Evolutionary conservation across 805 yeast genomes (phyloP), one percentile per base, ranked within the genome.

Genomic region (Candida berthetii): DNA sequence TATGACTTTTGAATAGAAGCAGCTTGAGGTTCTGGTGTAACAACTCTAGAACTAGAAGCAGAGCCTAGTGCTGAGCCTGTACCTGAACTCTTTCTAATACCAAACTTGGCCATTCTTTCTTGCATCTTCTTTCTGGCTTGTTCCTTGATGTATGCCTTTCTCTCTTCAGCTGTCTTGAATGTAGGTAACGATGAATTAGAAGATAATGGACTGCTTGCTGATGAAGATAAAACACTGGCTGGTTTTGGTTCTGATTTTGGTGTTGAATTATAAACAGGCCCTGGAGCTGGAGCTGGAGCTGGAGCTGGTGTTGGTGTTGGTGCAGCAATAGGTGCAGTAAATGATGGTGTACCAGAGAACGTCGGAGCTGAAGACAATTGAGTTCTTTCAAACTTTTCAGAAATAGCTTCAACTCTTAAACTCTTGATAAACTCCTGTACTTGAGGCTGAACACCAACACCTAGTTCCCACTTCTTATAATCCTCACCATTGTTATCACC

Each of bases 71-170:
- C 27, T 7, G 24, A 22, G 8, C 24, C 8, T 8, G 8, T 34
- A 39, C 40, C 9, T 42, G 46, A 36, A 20, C 62, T 59, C 47
- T 77, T 64, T n/a, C 71, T 64, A 43, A 87, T 74, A 1, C 96
- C 96, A 40, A 88, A 48, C 31, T 48, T 50, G 18, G 57, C 53
- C 42, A 88, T 69, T 51, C 89, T 71, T 54, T 86, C 95, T 44
- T 79, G 79, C 96, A 89, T 87, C 58, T 82, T 76, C 52, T 80
- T 78, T 47, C 76, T 74, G 1, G 87, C 87, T 53, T 85, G 93
- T 18, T 88, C 91, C 60, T 84, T 86, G 39, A 87, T 80, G 53
- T 78, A 76, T 10, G 85, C 84, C 14, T 89, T 75, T 48, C 93
- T 70, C 40, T 85, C 91, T 43, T 78, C 85, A 1, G 82, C 70